Base-by-base conservation (phyloP, 2,329 filamentous ascomycete species). In the Sarocladiaceae sp. region DNA sequence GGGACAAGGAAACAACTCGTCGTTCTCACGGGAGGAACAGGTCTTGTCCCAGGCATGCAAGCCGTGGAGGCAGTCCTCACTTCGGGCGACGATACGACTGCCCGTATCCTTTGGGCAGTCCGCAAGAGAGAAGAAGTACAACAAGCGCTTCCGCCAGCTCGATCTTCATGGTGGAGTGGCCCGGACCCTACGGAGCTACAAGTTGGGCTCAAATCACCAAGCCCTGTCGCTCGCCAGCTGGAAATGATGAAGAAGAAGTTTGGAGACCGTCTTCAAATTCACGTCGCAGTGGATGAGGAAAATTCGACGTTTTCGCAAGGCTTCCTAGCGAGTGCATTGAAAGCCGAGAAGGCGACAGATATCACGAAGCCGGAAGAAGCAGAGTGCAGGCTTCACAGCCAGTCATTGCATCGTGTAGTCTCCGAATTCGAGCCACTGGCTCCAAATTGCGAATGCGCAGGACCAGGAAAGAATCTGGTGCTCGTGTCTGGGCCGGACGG, bases 21-120 rank as follows among this genome's bases (percentile, higher is more conserved):
- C 2, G 96, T 97, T 62, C 72, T 97, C 20, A 94, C 92, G 1
- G 94, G 92, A 2, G 94, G 94, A 0, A 99, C 94, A 0, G 93
- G 94, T 1, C 88, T 99, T 60, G 91, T 90, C 15, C 90, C 93
- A 0, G 94, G 92, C 7, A 70, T 97, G 66, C 93, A 97, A 69
- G 81, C 87, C 36, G 88, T 85, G 2, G 72, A 84, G 55, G 80
- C 82, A 1, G 68, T 93, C 11, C 70, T 84, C 3, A 68, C 76
- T 54, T 58, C 65, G 18, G 55, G 56, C 18, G 52, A 58, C 15
- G 55, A 58, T 3, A 52, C 68, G 0, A 61, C 36, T 1, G 79
- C 96, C 52, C 79, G 82, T 47, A 84, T 97, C 25, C 70, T 97
- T 1, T 99, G 93, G 92, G 91, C 92, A 17, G 67, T 92, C 80